Evolutionary conservation across 495 filamentous ascomycete species (phyloP).

Genomic region (Penicillium cataractarum): DNA sequence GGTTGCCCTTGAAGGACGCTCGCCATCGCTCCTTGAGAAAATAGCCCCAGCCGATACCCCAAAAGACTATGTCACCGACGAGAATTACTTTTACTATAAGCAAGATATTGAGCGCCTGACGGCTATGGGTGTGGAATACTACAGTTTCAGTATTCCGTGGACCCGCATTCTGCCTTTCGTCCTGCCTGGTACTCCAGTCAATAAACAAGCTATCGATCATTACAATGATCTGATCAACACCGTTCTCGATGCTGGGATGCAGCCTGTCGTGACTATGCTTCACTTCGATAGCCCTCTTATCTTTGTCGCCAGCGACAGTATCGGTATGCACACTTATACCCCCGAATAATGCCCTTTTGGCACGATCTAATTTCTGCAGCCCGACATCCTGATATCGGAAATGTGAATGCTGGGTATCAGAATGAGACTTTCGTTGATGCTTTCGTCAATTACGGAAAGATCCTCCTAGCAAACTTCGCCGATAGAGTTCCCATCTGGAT

Average conservation of each 20-base stretch:
- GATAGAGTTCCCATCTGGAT: conserved; percentile 51
- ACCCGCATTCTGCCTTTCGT: conserved; percentile 49
- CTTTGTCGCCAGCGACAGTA: conserved; percentile 30
- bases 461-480: conserved; percentile 44
- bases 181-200: conserved; percentile 45
- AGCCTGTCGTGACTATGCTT: conserved; percentile 46
- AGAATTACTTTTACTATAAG: conserved; percentile 56
- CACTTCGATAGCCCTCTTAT: conserved; percentile 46
- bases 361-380: conserved; percentile 6
- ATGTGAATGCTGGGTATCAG: conserved; percentile 39
- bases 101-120: conserved; percentile 54
- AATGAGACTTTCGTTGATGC: conserved; percentile 40
- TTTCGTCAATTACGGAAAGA: conserved; percentile 43
- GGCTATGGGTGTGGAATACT: conserved; percentile 52
- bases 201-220: conserved; percentile 46
- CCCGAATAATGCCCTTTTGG: background rate
- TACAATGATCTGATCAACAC: conserved; percentile 52
- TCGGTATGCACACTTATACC: conserved; percentile 13
- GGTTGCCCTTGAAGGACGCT: conserved; percentile 45
- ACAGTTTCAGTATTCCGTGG: conserved; percentile 52
- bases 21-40: conserved; percentile 43
- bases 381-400: conserved; percentile 31
- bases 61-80: conserved; percentile 46
- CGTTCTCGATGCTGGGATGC: conserved; percentile 44
- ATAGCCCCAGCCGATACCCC: conserved; percentile 23